These are phyloP conservation scores for Rheum nobile DNA, from an alignment of 148 eudicot species.

Conservation along the genomic window DNA sequence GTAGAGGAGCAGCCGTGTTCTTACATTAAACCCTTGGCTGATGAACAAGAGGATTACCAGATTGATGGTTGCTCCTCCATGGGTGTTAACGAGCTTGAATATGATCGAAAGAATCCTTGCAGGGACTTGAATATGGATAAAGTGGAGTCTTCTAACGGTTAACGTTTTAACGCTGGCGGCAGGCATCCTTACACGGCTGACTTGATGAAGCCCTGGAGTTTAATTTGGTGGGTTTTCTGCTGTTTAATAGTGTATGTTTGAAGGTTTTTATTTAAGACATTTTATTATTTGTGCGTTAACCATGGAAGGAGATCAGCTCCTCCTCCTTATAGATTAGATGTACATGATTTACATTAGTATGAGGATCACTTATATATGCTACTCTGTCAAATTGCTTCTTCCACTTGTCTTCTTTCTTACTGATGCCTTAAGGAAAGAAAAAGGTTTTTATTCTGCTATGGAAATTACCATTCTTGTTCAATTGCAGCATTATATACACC, in stretches of 20 bases:
- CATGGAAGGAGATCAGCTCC: no score
- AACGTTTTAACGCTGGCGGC: neutral
- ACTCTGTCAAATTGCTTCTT: no score
- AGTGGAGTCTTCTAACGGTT: conserved; percentile 13
- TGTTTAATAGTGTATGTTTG: neutral
- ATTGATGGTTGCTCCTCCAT: conserved; percentile 25
- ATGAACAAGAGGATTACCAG: conserved; percentile 36
- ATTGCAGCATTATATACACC: no score
- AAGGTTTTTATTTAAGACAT: neutral
- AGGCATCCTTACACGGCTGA: neutral
- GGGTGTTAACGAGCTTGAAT: conserved; percentile 28
- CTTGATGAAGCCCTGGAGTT: neutral
- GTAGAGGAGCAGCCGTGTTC: conserved; percentile 44
- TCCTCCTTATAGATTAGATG: neutral
- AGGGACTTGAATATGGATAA: conserved; percentile 20
- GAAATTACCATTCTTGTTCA: no score
- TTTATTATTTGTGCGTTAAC: neutral
- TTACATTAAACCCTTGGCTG: conserved; percentile 46
- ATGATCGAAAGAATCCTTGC: conserved; percentile 22
- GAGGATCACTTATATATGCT: no score
- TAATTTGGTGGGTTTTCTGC: neutral
- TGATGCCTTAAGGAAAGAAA: no score
- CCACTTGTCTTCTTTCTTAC: neutral
- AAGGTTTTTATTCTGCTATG: no score
- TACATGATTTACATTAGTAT: neutral